Evolutionary conservation across 73 alveolate genomes (phyloP), one percentile per base, ranked within the genome.

Genomic region (Paramecium primaurelia): DNA sequence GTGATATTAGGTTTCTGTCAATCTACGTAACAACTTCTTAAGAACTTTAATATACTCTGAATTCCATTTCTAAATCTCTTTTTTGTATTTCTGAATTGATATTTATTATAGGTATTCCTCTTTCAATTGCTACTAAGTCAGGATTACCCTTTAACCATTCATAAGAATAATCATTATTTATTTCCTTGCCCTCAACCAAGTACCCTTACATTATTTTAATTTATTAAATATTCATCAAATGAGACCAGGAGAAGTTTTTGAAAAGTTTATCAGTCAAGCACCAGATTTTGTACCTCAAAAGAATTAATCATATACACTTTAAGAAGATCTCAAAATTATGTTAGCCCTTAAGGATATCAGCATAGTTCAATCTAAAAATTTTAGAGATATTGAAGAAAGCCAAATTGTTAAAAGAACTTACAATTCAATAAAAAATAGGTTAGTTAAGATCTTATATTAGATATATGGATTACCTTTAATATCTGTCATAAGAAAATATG

Each of bases 41-140:
- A 20, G n/a, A 28, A 38, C 28, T 58, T 32, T 7, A 16, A 18
- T 34, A 44, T 42, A 80, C 91, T 80, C 91, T 80, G 30, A 80
- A 80, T 47, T 80, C 91, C 91, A 80, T 80, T 80, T 80, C 91
- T 49, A 80, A 80, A 45, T 80, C 91, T 36, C 91, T 80, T 80
- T 80, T 80, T 25, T 8, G 73, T 58, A 80, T 45, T 80, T 80
- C 91, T 25, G 22, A n/a, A 42, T 25, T 25, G 58, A 80, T 44
- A 25, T 45, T 12, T 3, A 20, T 8, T 1, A 80, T 47, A 28
- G 47, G 34, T 18, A 80, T 49, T 47, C 91, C 91, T 49, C 28
- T 80, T 47, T 80, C 91, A 36, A 80, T 80, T 45, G 91, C 91
- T n/a, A 36, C 75, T 26, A 80, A 49, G 30, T 80, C 91, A 18